A percentile compares a stretch with the other conserved stretches of the same genome.
These are phyloP conservation scores for Ceratopteris richardii DNA, from an alignment of 75 land plant species.

Conservation along the genomic window DNA sequence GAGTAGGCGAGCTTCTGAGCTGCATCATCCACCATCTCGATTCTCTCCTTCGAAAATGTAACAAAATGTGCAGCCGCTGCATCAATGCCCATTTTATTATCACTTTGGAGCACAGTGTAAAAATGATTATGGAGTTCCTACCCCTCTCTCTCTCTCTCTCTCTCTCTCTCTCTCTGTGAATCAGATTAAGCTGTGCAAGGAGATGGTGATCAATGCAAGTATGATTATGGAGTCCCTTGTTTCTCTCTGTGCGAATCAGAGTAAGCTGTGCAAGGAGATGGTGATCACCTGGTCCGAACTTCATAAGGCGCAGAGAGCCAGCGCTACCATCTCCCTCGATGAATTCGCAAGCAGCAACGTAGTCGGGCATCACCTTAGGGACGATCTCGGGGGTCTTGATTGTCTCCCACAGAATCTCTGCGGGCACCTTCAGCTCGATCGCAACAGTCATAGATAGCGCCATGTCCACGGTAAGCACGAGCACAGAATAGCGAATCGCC, in stretches of 20 bases:
- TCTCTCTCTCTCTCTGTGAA: no score
- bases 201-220: no score
- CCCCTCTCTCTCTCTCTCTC: no score
- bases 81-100: not conserved
- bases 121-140: not conserved
- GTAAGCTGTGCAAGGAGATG: no score
- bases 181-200: no score
- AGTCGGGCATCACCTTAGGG: slow-evolving; percentile 53
- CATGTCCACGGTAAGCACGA: no score
- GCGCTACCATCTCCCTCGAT: slow-evolving; percentile 58
- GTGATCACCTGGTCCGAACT: slow-evolving; percentile 37
- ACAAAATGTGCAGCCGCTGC: slow-evolving; percentile 20
- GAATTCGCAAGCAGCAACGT: slow-evolving; percentile 39
- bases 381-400: slow-evolving; percentile 38
- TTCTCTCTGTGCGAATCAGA: no score
- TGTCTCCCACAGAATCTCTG: slow-evolving; percentile 37
- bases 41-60: slow-evolving; percentile 40
- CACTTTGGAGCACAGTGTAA: no score
- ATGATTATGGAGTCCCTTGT: no score
- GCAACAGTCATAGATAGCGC: slow-evolving; percentile 14
- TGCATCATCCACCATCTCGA: slow-evolving; percentile 36
- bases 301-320: slow-evolving; percentile 48
- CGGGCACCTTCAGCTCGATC: slow-evolving; percentile 39
- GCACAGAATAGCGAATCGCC: no score
- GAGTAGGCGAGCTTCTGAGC: slow-evolving; percentile 28